phyloP scores from a whole-genome alignment of 2,329 filamentous ascomycete genomes.

The Cyphellophora europaea region DNA sequence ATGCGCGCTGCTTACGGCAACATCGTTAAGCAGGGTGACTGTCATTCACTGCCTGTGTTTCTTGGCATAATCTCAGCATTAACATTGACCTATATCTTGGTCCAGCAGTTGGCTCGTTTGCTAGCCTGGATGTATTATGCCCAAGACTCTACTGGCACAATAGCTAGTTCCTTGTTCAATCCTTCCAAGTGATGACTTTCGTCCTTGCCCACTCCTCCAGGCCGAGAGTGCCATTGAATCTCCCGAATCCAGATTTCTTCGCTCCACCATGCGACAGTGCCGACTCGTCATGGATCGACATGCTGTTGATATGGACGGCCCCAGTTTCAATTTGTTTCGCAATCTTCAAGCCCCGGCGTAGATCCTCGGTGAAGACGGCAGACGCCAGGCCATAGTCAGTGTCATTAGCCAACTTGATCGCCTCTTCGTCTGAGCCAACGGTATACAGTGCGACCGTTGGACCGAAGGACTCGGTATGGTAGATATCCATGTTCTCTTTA shows the following conservation, averaged over 20 bases:
- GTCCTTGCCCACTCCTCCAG: constrained; percentile 53
- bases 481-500: constrained; percentile 60
- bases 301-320: constrained; percentile 14
- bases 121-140: no score
- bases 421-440: constrained; percentile 50
- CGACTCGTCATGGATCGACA: constrained; percentile 55
- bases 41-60: no score
- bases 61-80: no score
- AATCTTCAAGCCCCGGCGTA: constrained; percentile 49
- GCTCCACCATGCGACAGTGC: constrained; percentile 57
- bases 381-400: constrained; percentile 67
- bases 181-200: constrained; percentile 53
- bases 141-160: no score
- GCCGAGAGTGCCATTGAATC: constrained; percentile 46
- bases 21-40: no score
- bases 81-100: no score
- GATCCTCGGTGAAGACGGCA: constrained; percentile 62
- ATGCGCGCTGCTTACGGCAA: no score
- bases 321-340: constrained; percentile 57
- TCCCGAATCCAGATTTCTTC: constrained; percentile 54
- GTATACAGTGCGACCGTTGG: constrained; percentile 62
- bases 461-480: constrained; percentile 65
- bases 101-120: no score
- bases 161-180: constrained; percentile 18
- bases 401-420: constrained; percentile 65